These are phyloP conservation scores for Protomyces gravidus DNA, from an alignment of 1,139 yeast species.

Conservation along the genomic window DNA sequence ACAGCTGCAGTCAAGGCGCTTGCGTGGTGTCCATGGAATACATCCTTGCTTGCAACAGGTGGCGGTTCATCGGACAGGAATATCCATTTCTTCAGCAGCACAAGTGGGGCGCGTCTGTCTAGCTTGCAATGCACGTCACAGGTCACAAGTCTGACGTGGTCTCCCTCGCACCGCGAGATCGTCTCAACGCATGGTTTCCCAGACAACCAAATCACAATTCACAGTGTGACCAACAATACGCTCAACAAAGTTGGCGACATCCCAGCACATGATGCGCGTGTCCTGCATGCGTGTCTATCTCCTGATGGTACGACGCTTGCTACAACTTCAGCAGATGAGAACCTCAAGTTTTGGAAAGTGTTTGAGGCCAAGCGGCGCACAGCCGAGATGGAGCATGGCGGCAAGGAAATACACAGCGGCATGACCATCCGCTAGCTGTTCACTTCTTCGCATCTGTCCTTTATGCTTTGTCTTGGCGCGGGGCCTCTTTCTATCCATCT, in stretches of 20 bases:
- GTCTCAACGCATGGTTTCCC: constrained; percentile 96
- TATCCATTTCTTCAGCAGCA: constrained; percentile 92
- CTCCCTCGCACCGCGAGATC: constrained; percentile 70
- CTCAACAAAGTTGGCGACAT: constrained; percentile 80
- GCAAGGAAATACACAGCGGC: constrained; percentile 17
- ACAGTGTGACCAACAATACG: constrained; percentile 59
- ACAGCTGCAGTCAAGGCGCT: constrained; percentile 94
- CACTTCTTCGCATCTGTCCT: constrained; percentile 32
- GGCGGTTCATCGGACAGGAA: constrained; percentile 91
- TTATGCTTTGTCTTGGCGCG: not conserved
- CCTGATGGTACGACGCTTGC: constrained; percentile 90
- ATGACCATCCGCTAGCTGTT: constrained; percentile 31
- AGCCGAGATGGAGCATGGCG: constrained; percentile 15
- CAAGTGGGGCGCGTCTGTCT: constrained; percentile 81
- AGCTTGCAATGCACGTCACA: constrained; percentile 91
- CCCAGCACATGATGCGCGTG: constrained; percentile 84
- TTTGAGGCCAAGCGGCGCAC: constrained; percentile 52
- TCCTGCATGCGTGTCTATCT: constrained; percentile 74
- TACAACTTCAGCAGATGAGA: constrained; percentile 95
- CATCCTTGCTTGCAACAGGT: constrained; percentile 82
- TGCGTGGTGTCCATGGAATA: constrained; percentile 90
- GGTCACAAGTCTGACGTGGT: constrained; percentile 90
- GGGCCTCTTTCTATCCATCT: not conserved
- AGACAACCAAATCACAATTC: constrained; percentile 73
- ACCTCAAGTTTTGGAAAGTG: constrained; percentile 88